These are phyloP conservation scores for Solanum clarkiae DNA, from an alignment of 257 asterid species.

Conservation along the genomic window DNA sequence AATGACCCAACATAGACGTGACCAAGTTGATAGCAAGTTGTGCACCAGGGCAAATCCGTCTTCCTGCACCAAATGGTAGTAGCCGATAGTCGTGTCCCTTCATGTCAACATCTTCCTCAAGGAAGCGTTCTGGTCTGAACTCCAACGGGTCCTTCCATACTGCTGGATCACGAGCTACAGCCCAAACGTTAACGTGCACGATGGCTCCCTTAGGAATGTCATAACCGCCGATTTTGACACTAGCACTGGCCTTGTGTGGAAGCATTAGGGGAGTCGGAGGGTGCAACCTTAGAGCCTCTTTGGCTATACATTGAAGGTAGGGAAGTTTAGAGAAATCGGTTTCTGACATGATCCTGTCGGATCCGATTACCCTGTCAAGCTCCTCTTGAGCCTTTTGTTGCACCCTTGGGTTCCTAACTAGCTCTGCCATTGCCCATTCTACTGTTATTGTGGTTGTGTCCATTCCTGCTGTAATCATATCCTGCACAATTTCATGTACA, in stretches of 20 bases:
- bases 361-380: slow-evolving; percentile 58
- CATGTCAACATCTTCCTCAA: slow-evolving; percentile 71
- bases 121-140: slow-evolving; percentile 73
- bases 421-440: slow-evolving; percentile 84
- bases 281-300: slow-evolving; percentile 67
- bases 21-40: slow-evolving; percentile 61
- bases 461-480: slow-evolving; percentile 91
- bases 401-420: slow-evolving; percentile 71
- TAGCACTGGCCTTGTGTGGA: slow-evolving; percentile 60
- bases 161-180: slow-evolving; percentile 60
- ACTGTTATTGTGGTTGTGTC: slow-evolving; percentile 78
- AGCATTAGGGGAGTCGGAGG: slow-evolving; percentile 84
- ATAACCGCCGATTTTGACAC: slow-evolving; percentile 63
- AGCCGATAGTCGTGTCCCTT: slow-evolving; percentile 72
- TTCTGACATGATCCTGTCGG: slow-evolving; percentile 51
- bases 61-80: slow-evolving; percentile 76
- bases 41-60: slow-evolving; percentile 78
- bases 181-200: slow-evolving; percentile 75
- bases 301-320: slow-evolving; percentile 52
- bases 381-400: slow-evolving; percentile 79
- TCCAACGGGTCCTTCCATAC: slow-evolving; percentile 59
- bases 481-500: slow-evolving; percentile 25
- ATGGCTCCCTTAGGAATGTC: slow-evolving; percentile 73
- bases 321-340: slow-evolving; percentile 55
- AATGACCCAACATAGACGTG: slow-evolving; percentile 62